Conservation (phyloP, 1,284 basidiomycete genomes). For the Naganishia albida region DNA sequence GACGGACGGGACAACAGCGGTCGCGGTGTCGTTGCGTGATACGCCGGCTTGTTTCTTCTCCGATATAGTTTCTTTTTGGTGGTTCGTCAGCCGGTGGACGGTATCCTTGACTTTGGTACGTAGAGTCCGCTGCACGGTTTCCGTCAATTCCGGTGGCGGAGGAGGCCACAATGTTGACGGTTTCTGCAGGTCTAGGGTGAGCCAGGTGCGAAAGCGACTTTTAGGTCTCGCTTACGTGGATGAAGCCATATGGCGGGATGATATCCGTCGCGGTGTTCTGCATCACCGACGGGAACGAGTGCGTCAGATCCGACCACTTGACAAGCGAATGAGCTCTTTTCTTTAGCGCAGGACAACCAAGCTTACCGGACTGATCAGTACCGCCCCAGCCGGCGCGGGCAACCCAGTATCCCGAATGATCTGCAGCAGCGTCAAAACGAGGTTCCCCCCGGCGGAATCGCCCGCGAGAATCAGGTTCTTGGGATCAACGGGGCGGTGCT, state of each 20-base stretch:
- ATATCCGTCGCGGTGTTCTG: constrained; percentile 73
- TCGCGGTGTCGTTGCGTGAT: constrained; percentile 29
- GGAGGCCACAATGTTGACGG: constrained; percentile 91
- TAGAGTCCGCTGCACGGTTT: constrained; percentile 64
- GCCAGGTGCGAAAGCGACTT: constrained; percentile 59
- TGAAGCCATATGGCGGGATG: constrained; percentile 54
- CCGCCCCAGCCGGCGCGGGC: constrained; percentile 78
- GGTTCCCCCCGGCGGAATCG: constrained; percentile 91
- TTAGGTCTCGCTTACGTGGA: constrained; percentile 44
- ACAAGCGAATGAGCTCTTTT: neutral
- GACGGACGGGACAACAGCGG: neutral
- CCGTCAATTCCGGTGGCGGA: constrained; percentile 71
- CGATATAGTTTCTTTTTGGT: neutral
- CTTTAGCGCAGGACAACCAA: no score
- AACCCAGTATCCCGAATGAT: constrained; percentile 84
- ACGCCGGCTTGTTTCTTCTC: constrained; percentile 7
- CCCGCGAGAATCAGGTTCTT: constrained; percentile 62
- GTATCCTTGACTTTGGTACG: constrained; percentile 65
- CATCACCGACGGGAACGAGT: constrained; percentile 85
- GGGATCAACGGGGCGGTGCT: constrained; percentile 78
- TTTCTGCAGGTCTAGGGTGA: constrained; percentile 61
- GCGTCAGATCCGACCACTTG: constrained; percentile 75
- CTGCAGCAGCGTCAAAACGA: constrained; percentile 80
- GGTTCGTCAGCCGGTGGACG: constrained; percentile 51
- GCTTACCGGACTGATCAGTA: constrained; percentile 72